Conservation (phyloP, 139 green algal species). For the Chlorella sorokiniana region DNA sequence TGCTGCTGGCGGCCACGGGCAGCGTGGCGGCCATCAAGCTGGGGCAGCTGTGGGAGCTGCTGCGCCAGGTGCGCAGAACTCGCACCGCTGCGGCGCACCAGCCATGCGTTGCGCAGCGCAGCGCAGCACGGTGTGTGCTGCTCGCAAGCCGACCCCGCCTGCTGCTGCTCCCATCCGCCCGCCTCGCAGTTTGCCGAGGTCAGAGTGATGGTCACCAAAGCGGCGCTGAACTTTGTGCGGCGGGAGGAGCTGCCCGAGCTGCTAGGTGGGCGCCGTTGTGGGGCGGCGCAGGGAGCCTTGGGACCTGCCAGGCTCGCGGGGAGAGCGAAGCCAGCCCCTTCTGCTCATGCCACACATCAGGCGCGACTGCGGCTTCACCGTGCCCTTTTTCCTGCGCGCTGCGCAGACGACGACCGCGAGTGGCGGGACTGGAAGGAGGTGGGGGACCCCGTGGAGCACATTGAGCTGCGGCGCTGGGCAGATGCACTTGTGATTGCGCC, state of each 20-base stretch:
- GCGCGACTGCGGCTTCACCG: too few species aligned
- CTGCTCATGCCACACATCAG: too few species aligned
- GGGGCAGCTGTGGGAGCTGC: slow-evolving; percentile 43
- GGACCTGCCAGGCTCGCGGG: too few species aligned
- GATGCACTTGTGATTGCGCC: slow-evolving; percentile 93
- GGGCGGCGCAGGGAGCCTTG: too few species aligned
- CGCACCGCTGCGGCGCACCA: too few species aligned
- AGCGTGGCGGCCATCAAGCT: slow-evolving; percentile 83
- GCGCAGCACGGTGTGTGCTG: too few species aligned
- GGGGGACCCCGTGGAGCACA: slow-evolving; percentile 92
- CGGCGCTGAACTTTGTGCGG: slow-evolving; percentile 65
- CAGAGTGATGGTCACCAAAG: slow-evolving; percentile 56
- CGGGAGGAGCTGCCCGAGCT: slow-evolving; percentile 36
- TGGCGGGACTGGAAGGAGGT: slow-evolving; percentile 71
- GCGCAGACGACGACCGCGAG: slow-evolving; percentile 74
- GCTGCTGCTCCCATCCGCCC: background rate
- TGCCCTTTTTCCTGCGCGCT: too few species aligned
- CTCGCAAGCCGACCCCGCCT: too few species aligned
- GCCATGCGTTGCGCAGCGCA: too few species aligned
- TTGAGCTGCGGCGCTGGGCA: slow-evolving; percentile 91
- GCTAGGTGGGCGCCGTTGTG: slow-evolving; percentile 25
- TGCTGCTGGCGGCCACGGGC: slow-evolving; percentile 71
- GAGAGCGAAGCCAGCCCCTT: too few species aligned
- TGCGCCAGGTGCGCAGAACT: slow-evolving; percentile 48
- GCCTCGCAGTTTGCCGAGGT: slow-evolving; percentile 58